Conservation (phyloP, 148 eudicot species). For the Vaccinium corymbosum region DNA sequence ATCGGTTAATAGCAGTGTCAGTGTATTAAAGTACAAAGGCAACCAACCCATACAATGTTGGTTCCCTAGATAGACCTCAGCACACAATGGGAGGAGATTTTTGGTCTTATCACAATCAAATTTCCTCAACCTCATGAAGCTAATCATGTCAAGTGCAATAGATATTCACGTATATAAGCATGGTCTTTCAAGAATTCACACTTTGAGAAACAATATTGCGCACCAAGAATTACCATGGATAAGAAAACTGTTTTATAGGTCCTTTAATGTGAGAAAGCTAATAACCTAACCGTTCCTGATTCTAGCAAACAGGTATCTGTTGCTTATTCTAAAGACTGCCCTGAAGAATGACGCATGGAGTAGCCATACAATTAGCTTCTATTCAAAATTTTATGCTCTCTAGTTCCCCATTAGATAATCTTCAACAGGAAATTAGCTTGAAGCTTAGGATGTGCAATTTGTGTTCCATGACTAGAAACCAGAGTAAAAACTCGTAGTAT, state of each 20-base stretch:
- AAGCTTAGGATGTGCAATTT: not conserved
- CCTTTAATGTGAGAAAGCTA: constrained; percentile 1
- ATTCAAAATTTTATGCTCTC: not conserved
- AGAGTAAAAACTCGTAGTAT: not conserved
- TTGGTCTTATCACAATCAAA: not conserved
- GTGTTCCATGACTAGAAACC: constrained; percentile 4
- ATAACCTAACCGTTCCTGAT: not conserved
- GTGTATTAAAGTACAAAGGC: not conserved
- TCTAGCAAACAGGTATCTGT: no score
- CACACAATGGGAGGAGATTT: not conserved
- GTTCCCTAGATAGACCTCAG: not conserved
- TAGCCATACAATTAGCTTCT: not conserved
- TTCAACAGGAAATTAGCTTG: not conserved
- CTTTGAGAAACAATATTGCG: not conserved
- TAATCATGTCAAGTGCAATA: not conserved
- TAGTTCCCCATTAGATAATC: not conserved
- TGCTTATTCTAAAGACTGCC: no score
- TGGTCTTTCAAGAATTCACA: not conserved
- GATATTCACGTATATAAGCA: not conserved
- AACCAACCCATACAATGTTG: not conserved
- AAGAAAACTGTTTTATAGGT: not conserved
- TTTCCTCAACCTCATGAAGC: not conserved
- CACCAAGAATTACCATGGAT: not conserved
- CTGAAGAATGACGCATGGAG: not conserved
- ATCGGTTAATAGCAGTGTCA: not conserved